phyloP scores from a whole-genome alignment of 2,329 filamentous ascomycete genomes.

The Diaporthe velutina region DNA sequence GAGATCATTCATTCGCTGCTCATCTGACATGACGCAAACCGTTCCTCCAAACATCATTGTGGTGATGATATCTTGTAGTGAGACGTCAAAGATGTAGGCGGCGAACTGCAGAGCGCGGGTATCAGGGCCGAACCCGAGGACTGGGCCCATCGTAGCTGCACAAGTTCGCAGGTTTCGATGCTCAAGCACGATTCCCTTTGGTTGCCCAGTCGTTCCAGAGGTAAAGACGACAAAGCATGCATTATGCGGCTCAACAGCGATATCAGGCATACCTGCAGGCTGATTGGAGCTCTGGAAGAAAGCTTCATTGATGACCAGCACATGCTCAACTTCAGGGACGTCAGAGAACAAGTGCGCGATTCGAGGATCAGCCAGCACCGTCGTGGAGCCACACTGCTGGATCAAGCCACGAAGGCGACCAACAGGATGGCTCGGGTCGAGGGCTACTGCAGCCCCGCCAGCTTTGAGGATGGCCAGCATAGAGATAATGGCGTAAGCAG shows the following conservation, averaged over 20 bases:
- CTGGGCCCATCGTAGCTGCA: background rate
- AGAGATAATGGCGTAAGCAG: background rate
- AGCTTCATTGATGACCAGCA: background rate
- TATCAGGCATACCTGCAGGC: background rate
- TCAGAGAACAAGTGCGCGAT: background rate
- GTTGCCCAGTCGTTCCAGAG: background rate
- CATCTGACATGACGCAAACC: background rate
- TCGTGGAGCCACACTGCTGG: background rate
- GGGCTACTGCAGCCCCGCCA: background rate
- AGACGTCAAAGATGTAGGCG: background rate
- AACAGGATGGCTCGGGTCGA: background rate
- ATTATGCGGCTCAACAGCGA: background rate
- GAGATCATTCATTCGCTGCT: background rate
- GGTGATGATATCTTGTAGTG: background rate
- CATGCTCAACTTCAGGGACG: background rate
- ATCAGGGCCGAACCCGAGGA: background rate
- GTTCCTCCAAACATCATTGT: background rate
- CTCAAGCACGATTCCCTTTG: background rate
- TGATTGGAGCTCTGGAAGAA: background rate
- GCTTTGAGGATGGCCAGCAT: background rate
- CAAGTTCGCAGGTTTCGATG: background rate
- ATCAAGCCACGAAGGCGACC: background rate
- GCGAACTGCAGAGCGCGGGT: background rate
- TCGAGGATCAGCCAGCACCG: background rate
- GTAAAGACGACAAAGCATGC: background rate